Conservation (phyloP, 257 asterid species). For the Parsonsia alboflavescens region DNA sequence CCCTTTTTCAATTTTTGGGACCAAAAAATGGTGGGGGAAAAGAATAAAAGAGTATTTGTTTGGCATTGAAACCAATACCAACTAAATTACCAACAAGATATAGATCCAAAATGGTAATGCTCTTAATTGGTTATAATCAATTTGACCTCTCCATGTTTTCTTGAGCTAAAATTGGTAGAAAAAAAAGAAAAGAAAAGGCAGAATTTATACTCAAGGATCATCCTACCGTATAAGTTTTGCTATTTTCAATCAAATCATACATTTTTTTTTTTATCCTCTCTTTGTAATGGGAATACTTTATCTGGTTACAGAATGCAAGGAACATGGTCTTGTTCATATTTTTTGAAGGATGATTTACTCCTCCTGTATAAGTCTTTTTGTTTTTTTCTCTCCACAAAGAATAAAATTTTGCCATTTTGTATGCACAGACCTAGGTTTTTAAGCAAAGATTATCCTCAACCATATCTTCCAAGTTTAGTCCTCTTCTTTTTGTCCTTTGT, state of each 20-base stretch:
- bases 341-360: background rate
- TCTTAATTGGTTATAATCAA: background rate
- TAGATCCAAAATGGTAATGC: background rate
- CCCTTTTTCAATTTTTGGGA: too few species aligned
- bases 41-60: background rate
- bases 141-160: background rate
- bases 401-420: background rate
- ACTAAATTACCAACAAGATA: background rate
- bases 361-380: background rate
- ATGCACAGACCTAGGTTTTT: background rate
- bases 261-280: constrained; percentile 6
- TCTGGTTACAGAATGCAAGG: background rate
- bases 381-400: background rate
- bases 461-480: background rate
- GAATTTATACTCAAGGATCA: background rate
- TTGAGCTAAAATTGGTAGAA: constrained; percentile 4
- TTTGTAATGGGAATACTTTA: background rate
- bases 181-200: background rate
- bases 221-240: background rate
- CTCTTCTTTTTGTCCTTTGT: background rate
- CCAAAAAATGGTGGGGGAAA: too few species aligned
- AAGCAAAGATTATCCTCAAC: background rate
- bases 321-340: background rate
- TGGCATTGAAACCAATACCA: constrained; percentile 1
- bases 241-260: too few species aligned